These are phyloP conservation scores for Paramecium tetraurelia DNA, from an alignment of 73 alveolate genomes.

Conservation along the genomic window DNA sequence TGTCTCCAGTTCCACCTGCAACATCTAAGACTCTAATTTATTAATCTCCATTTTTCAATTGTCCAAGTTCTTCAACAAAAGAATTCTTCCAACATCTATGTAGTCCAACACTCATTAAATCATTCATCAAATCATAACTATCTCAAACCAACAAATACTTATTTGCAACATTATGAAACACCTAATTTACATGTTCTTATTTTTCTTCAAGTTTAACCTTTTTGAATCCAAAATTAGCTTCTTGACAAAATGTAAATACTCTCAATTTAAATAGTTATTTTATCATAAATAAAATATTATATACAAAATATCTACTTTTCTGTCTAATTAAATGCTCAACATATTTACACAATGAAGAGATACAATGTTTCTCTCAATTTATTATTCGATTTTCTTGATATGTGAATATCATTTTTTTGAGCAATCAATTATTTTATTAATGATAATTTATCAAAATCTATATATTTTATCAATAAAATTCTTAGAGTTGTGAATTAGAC, in stretches of 20 bases:
- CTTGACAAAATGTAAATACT: neutral
- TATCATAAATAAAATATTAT: constrained; percentile 5
- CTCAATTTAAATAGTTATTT: neutral
- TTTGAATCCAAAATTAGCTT: neutral
- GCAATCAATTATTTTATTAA: neutral
- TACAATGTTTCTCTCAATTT: neutral
- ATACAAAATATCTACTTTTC: neutral
- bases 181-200: constrained; percentile 48
- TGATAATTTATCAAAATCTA: neutral
- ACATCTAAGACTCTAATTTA: constrained; percentile 77
- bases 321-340: neutral
- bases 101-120: constrained; percentile 86
- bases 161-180: constrained; percentile 53
- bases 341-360: neutral
- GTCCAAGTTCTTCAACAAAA: constrained; percentile 76
- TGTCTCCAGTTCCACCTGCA: constrained; percentile 97
- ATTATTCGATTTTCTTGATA: neutral
- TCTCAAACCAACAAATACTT: constrained; percentile 61
- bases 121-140: constrained; percentile 90
- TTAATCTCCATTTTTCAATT: constrained; percentile 59
- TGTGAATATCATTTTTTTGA: neutral
- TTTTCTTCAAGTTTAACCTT: constrained; percentile 7
- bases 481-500: too few species aligned
- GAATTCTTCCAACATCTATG: constrained; percentile 90
- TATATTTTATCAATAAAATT: too few species aligned